Base-by-base conservation (phyloP, 345 rosid species). In the Boechera stricta region DNA sequence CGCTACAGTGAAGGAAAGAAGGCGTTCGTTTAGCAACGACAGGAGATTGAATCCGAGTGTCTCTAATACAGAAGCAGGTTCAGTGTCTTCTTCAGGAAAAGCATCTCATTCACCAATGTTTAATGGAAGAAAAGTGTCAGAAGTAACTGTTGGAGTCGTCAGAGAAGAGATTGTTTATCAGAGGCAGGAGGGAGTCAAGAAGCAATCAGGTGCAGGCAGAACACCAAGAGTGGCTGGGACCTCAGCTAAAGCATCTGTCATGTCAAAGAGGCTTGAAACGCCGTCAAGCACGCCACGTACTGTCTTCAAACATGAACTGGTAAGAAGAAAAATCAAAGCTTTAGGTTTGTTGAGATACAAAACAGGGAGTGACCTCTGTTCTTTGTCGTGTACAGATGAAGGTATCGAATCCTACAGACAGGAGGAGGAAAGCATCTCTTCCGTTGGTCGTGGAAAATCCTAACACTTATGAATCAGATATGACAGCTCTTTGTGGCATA, bases 361-460 rank as follows among this genome's bases (percentile, higher is more conserved):
- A 48, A n/a, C 39, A 59, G 16, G 63, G 44, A 73, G 49, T 79
- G 62, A 35, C 64, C n/a, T 80, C 7, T 73, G 31, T 64, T 41
- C 44, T 47, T 29, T 54, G 12, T 4, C 52, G 32, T 65, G 67
- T 80, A 69, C 92, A 90, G 92, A 67, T 83, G 69, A 86, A 82
- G 18, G 78, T 59, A 59, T 76, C 86, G 3, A 80, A 75, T 24
- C 59, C 80, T 64, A 82, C 85, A 12, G 74, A 79, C 15, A 78
- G 78, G 70, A 86, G 86, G 5, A 86, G 96, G 64, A 87, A 97
- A 76, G 87, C 62, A 41, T 91, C 97, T 75, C 91, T 93, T 62
- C 98, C 98, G 33, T 75, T 88, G 64, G 76, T 85, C 7, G 9
- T 66, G n/a, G 86, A 65, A 29, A 75, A 80, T 58, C 87, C 82